phyloP scores from a whole-genome alignment of 2,329 filamentous ascomycete genomes.

The Trichophyton verrucosum region DNA sequence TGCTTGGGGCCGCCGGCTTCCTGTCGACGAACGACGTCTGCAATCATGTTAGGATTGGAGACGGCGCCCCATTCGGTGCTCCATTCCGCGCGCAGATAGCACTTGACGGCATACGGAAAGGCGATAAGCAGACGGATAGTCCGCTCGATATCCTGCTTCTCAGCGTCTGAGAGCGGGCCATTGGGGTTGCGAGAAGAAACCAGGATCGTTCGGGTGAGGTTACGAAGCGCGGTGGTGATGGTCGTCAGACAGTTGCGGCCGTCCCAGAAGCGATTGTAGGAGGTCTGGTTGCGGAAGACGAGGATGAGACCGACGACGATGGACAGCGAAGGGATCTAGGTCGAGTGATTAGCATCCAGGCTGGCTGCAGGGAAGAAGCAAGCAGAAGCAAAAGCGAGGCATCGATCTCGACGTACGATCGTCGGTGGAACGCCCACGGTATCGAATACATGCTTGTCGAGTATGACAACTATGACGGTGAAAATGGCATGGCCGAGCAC shows the following conservation, averaged over 20 bases:
- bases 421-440: conserved; percentile 44
- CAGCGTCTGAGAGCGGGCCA: conserved; percentile 27
- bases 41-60: conserved; percentile 2
- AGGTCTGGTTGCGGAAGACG: conserved; percentile 53
- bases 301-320: conserved; percentile 58
- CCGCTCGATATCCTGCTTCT: conserved; percentile 46
- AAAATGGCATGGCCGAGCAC: conserved; percentile 47
- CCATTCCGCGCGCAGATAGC: conserved; percentile 53
- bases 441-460: conserved; percentile 41
- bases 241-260: conserved; percentile 46
- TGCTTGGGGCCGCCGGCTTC: conserved; percentile 26
- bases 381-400: neutral
- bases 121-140: conserved; percentile 48
- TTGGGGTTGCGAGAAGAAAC: conserved; percentile 33
- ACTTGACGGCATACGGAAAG: conserved; percentile 51
- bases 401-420: conserved; percentile 34
- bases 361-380: neutral
- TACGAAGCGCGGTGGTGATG: conserved; percentile 47
- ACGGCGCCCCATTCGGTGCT: conserved; percentile 21
- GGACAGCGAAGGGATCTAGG: conserved; percentile 46
- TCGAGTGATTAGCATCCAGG: neutral
- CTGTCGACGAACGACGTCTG: conserved; percentile 6
- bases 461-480: conserved; percentile 46
- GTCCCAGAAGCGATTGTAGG: conserved; percentile 54
- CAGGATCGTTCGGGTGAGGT: conserved; percentile 45